Evolutionary conservation across 1,284 basidiomycete genomes (phyloP).

Genomic region (Ganoderma leucocontextum): DNA sequence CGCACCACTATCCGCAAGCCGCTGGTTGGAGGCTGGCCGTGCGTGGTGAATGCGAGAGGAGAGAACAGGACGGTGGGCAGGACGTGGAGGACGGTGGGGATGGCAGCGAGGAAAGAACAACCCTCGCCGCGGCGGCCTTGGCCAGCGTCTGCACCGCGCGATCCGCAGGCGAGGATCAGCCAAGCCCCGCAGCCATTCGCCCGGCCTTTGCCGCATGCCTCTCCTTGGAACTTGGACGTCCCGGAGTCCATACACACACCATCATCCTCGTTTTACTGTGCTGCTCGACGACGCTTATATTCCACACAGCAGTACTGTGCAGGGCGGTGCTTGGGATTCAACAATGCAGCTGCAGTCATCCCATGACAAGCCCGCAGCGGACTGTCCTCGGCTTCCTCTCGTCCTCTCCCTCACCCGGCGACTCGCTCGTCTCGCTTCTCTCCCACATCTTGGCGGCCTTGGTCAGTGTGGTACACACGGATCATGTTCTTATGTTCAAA

Average conservation of each 20-base stretch:
- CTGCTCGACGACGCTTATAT: background rate
- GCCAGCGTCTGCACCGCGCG: background rate
- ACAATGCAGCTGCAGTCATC: background rate
- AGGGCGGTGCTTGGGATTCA: background rate
- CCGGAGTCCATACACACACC: background rate
- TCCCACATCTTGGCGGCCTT: background rate
- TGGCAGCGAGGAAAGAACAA: background rate
- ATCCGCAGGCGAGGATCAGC: conserved; percentile 3
- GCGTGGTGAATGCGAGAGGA: background rate
- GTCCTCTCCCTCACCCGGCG: background rate
- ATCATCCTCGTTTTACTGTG: background rate
- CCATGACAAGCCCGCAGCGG: background rate
- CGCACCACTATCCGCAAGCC: conserved; percentile 7
- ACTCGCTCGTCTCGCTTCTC: background rate
- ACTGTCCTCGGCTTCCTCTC: background rate
- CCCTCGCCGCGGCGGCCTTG: background rate
- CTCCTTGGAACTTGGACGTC: background rate
- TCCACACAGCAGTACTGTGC: background rate
- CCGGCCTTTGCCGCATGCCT: background rate
- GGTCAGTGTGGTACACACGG: background rate
- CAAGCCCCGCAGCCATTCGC: background rate
- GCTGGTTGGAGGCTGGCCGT: background rate
- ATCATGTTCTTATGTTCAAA: background rate
- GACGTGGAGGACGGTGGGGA: conserved; percentile 16
- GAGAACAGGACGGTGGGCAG: conserved; percentile 19